Evolutionary conservation across 768 basidiomycete genomes (phyloP), one percentile per base, ranked within the genome.

Genomic region (Pholiota molesta): DNA sequence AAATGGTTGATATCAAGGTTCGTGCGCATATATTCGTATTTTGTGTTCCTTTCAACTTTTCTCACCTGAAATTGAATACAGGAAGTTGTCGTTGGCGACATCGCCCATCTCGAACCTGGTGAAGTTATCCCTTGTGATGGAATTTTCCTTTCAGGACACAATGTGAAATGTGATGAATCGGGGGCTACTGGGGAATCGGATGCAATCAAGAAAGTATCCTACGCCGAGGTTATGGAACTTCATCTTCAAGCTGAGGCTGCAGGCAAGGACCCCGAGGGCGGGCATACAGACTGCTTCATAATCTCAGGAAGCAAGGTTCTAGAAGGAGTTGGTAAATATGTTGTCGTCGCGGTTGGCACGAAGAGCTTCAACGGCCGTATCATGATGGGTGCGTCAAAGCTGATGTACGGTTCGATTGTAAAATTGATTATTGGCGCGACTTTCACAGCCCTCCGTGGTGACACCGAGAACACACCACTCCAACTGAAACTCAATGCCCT

Each of bases 91-190:
- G 97, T 99, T 31, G 97, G 97, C 45, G 97, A 99, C 68, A 83
- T 99, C 61, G 92, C 92, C 16, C 79, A 93, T 17, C 74, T 99
- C 40, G 96, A 99, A 78, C 95, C 97, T 0, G 97, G 97, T 59
- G 97, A 99, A 73, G 89, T 99, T 61, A 72, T 99, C 16, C 97
- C 97, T 52, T 97, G 95, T 74, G 97, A 99, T 71, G 97, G 97
- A 57, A 81, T 99, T 69, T 97, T 97, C 78, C 77, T 99, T 29
- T 80, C 85, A 8, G 97, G 97, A 21, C 94, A 99, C 75, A 95
- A 94, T 65, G 90, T 98, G 67, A 90, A 86, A 71, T 98, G 96
- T 72, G 97, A 99, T 70, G 97, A 99, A 74, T 94, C 93, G 26
- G 93, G 94, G 21, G 95, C 95, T 45, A 99, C 97, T 0, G 97